A percentile compares a stretch with the other conserved stretches of the same genome.
Conservation (phyloP, 2,329 filamentous ascomycete genomes). For the Massarina eburnea region DNA sequence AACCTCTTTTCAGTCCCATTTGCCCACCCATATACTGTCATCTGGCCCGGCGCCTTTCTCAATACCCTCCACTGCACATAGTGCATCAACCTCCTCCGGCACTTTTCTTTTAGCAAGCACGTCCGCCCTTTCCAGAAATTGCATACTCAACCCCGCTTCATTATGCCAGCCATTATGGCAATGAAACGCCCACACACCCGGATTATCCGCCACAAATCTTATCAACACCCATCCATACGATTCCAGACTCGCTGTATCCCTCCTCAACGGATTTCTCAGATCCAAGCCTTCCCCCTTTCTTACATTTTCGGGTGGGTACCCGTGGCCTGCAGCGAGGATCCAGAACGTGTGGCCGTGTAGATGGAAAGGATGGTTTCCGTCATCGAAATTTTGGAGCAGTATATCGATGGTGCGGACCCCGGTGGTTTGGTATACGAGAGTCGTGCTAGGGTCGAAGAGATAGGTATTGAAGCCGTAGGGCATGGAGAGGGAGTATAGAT, state of each 20-base stretch:
- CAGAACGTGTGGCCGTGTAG: conserved; percentile 67
- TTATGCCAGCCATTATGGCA: conserved; percentile 71
- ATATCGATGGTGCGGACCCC: conserved; percentile 41
- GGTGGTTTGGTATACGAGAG: conserved; percentile 42
- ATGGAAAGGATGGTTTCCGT: conserved; percentile 52
- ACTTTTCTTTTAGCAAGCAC: conserved; percentile 47
- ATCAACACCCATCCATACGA: conserved; percentile 70
- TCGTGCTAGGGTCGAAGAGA: conserved; percentile 26
- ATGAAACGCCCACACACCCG: conserved; percentile 64
- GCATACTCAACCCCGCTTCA: conserved; percentile 53
- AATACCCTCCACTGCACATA: conserved; percentile 53
- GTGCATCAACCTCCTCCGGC: conserved; percentile 47
- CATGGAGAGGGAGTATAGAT: conserved; percentile 13
- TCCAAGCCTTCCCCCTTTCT: conserved; percentile 32
- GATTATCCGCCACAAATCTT: conserved; percentile 62
- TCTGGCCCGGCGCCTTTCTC: conserved; percentile 53
- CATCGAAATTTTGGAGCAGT: conserved; percentile 38
- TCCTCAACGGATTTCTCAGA: conserved; percentile 53
- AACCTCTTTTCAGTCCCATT: conserved; percentile 8
- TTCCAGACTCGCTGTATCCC: conserved; percentile 68
- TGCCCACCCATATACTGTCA: conserved; percentile 52
- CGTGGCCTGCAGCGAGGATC: conserved; percentile 49
- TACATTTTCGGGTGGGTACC: conserved; percentile 18
- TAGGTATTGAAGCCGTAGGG: conserved; percentile 22
- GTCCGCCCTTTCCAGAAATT: conserved; percentile 56